A percentile compares a stretch with the other conserved stretches of the same genome.
Conservation (phyloP, 495 filamentous ascomycete species). For the Elasticomyces elasticus region DNA sequence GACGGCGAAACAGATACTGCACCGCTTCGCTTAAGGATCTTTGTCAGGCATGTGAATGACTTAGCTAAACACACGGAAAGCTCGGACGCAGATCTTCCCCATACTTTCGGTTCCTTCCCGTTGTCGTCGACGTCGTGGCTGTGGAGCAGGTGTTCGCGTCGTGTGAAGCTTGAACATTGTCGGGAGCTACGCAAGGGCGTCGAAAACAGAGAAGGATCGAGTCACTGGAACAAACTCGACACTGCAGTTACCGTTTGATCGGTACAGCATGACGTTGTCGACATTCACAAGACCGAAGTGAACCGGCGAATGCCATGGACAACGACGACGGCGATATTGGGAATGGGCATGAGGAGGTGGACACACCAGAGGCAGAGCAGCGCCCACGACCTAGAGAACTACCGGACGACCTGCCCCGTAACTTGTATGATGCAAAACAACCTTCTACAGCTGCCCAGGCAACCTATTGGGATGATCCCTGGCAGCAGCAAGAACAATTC, state of each 20-base stretch:
- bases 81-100: no score
- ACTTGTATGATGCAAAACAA: slow-evolving; percentile 75
- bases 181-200: no score
- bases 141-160: no score
- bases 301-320: slow-evolving; percentile 2
- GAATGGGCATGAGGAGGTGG: slow-evolving; percentile 11
- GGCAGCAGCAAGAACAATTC: slow-evolving; percentile 97
- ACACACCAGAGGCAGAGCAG: neutral
- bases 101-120: no score
- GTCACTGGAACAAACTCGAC: neutral
- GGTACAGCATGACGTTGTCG: neutral
- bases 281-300: neutral
- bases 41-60: no score
- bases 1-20: no score
- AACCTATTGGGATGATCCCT: slow-evolving; percentile 97
- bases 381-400: slow-evolving; percentile 41
- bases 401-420: slow-evolving; percentile 79
- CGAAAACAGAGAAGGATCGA: neutral
- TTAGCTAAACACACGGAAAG: no score
- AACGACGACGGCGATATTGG: neutral
- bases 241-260: neutral
- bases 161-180: no score
- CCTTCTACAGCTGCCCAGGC: slow-evolving; percentile 51
- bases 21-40: no score
- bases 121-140: no score